Conservation (phyloP, 1,284 basidiomycete genomes). For the Somion occarium region DNA sequence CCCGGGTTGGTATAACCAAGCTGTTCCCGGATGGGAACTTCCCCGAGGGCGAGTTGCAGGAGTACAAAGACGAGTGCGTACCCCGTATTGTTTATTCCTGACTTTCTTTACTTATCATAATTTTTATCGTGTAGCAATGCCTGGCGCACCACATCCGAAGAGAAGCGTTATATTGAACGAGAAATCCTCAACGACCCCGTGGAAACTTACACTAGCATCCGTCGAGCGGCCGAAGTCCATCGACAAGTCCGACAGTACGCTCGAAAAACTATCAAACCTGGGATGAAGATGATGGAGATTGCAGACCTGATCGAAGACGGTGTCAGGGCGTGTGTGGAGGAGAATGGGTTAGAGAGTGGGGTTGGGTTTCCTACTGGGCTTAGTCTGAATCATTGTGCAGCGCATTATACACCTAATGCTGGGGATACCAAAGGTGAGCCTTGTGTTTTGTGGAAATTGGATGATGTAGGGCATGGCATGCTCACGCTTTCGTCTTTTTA, state of each 20-base stretch:
- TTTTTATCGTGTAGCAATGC: conserved; percentile 52
- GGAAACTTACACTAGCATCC: conserved; percentile 83
- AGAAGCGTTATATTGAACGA: conserved; percentile 83
- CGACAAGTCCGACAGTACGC: conserved; percentile 87
- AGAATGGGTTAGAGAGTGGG: conserved; percentile 80
- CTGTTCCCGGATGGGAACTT: conserved; percentile 85
- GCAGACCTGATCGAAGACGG: conserved; percentile 93
- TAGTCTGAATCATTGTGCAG: conserved; percentile 91
- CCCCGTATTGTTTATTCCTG: neutral
- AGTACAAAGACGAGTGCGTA: conserved; percentile 86
- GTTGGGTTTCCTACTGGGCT: conserved; percentile 98
- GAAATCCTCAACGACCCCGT: conserved; percentile 76
- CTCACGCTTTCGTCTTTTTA: no score
- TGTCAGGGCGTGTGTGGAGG: conserved; percentile 87
- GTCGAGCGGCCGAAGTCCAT: conserved; percentile 94
- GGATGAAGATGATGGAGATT: conserved; percentile 94
- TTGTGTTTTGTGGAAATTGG: conserved; percentile 8
- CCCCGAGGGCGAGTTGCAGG: conserved; percentile 89
- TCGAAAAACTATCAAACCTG: conserved; percentile 82
- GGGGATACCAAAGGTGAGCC: conserved; percentile 82
- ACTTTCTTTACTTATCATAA: conserved; percentile 7
- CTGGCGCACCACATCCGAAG: conserved; percentile 87
- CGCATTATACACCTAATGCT: conserved; percentile 96
- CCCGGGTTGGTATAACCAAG: conserved; percentile 86
- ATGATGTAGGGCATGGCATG: no score